Base-by-base conservation (phyloP, 1,284 basidiomycete species). In the Moesziomyces parantarcticus region DNA sequence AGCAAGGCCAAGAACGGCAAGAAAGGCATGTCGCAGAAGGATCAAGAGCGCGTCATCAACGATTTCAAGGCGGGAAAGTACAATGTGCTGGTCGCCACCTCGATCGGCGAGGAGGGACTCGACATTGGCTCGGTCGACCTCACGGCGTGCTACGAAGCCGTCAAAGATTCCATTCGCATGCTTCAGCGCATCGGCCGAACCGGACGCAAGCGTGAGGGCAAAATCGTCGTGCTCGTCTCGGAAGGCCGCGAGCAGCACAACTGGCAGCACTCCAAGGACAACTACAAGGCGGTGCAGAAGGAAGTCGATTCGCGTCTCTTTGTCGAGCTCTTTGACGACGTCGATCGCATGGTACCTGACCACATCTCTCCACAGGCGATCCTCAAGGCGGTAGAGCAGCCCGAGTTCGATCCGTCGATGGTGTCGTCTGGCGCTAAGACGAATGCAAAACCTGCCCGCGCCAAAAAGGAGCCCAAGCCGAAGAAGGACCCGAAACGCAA, bases 111-210 rank as follows among this genome's bases (percentile, higher is more conserved):
- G 85, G 97, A 99, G 84, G 97, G 97, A 66, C 87, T 99, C n/a
- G 97, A 99, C 83, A 99, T 99, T 60, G 97, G 97, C 47, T 95
- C 97, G 80, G 91, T 99, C n/a, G 97, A 99, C 83, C 87, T 96
- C 81, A 97, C 97, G 56, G 87, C 97, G 43, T 97, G 95, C 80
- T 99, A 99, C 84, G 97, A 99, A 78, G 91, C 95, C 40, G 93
- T 95, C 78, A 97, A 96, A 85, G 93, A 93, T 14, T 92, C 95
- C 1, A 94, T 98, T 72, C 92, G 96, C 62, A 95, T 97, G 91
- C 88, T 99, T 18, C 97, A 99, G 88, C 91, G 97, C 22, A 89
- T 97, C 47, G 97, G 97, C 47, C 89, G 97, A 64, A 99, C 97
- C 0, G 97, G 97, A 20, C 92, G 97, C 54, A 95, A 96, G 84